These are phyloP conservation scores for Myrica gale DNA, from an alignment of 306 rosid genomes.

Conservation along the genomic window DNA sequence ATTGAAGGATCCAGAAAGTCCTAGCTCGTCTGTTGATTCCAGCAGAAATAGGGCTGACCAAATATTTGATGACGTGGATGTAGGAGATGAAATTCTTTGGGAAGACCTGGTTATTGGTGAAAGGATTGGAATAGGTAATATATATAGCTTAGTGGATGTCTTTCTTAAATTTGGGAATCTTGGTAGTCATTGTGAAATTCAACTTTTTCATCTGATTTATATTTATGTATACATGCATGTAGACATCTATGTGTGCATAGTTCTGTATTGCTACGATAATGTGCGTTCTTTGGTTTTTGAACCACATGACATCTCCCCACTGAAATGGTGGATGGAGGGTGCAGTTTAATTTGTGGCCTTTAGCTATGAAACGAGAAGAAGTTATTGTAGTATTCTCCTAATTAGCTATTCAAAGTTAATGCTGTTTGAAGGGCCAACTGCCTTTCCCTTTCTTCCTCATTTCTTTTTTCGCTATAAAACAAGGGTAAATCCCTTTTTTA, in stretches of 20 bases:
- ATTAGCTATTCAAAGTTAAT: neutral
- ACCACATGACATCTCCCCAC: neutral
- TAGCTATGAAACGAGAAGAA: neutral
- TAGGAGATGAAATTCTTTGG: conserved; percentile 94
- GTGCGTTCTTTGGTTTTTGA: neutral
- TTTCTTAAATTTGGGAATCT: conserved; percentile 5
- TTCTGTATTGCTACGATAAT: neutral
- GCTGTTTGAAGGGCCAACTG: neutral
- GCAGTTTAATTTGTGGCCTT: neutral
- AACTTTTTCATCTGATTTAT: neutral
- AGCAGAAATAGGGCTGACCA: conserved; percentile 56
- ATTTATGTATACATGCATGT: neutral
- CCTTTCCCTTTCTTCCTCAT: neutral
- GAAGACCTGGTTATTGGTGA: conserved; percentile 89
- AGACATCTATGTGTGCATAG: neutral
- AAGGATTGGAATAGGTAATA: conserved; percentile 94
- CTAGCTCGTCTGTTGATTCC: conserved; percentile 52
- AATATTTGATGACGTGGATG: conserved; percentile 87
- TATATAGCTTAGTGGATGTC: conserved; percentile 21
- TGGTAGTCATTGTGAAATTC: neutral
- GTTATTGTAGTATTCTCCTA: neutral
- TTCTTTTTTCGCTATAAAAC: neutral
- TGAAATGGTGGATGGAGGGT: neutral
- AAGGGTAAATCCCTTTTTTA: neutral
- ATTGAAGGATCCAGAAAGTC: conserved; percentile 59